Conservation (phyloP, 2,329 filamentous ascomycete species). For the Ambrosiella xylebori region DNA sequence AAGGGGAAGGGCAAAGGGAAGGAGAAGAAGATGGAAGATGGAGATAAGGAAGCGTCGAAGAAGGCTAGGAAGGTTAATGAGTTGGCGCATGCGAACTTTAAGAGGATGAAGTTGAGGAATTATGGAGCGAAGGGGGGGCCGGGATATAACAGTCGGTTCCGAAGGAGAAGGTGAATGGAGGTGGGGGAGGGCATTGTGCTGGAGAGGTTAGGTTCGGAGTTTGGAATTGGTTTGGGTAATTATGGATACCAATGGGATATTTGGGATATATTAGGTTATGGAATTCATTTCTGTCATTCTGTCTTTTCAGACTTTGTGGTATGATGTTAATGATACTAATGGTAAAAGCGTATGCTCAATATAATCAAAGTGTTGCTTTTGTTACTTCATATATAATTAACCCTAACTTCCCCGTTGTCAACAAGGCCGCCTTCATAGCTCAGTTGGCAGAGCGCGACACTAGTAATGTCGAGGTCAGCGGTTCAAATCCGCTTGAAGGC, state of each 20-base stretch:
- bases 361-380: too few species aligned
- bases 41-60: conserved; percentile 19
- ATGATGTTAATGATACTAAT: not conserved
- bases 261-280: too few species aligned
- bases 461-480: conserved; percentile 1
- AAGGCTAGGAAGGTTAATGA: conserved; percentile 44
- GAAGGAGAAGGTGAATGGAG: conserved; percentile 25
- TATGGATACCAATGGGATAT: too few species aligned
- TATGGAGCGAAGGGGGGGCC: conserved; percentile 44
- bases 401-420: not conserved
- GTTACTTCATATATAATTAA: too few species aligned
- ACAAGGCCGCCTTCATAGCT: conserved; percentile 7
- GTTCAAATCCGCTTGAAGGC: conserved; percentile 7
- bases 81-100: conserved; percentile 49
- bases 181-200: not conserved
- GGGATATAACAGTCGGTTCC: conserved; percentile 39
- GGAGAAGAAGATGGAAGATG: conserved; percentile 3
- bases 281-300: not conserved
- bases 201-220: not conserved
- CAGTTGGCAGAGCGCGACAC: conserved; percentile 5
- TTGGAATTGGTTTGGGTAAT: not conserved
- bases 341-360: too few species aligned
- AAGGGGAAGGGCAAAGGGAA: conserved; percentile 17
- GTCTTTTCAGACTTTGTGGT: not conserved
- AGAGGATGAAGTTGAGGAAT: conserved; percentile 45